Evolutionary conservation across 805 yeast species (phyloP).

Genomic region (Starmerella etchellsii): DNA sequence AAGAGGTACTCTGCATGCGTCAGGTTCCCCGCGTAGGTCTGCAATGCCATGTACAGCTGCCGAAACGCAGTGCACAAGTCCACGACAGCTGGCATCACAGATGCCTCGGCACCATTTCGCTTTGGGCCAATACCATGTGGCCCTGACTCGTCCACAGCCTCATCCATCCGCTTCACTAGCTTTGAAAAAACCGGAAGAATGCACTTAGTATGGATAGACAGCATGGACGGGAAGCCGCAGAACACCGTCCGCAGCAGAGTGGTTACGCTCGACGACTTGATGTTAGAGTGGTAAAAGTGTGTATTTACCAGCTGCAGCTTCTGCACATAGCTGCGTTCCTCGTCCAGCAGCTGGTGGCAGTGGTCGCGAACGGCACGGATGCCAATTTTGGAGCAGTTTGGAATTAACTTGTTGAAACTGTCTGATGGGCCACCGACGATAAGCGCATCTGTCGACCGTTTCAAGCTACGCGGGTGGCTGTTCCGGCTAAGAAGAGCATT

Average conservation of each 20-base stretch:
- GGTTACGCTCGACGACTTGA: background rate
- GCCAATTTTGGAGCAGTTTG: background rate
- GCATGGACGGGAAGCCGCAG: constrained; percentile 8
- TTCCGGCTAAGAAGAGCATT: background rate
- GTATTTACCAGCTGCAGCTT: constrained; percentile 3
- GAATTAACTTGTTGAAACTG: constrained; percentile 1
- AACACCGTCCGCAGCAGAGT: constrained; percentile 3
- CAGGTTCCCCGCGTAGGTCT: constrained; percentile 5
- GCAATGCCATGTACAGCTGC: constrained; percentile 1
- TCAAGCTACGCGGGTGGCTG: too few species aligned
- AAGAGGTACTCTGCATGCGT: constrained; percentile 5
- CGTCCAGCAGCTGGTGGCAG: background rate
- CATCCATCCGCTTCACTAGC: background rate
- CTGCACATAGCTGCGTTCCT: constrained; percentile 6
- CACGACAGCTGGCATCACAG: background rate
- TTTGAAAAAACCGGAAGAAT: constrained; percentile 1
- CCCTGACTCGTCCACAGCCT: too few species aligned
- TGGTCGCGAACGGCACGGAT: background rate
- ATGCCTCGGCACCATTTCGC: too few species aligned
- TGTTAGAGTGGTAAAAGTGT: constrained; percentile 1
- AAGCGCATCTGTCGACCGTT: background rate
- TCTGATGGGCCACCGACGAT: constrained; percentile 2
- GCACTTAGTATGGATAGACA: constrained; percentile 1
- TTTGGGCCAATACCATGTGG: too few species aligned
- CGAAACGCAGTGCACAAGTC: constrained; percentile 1